Conservation (phyloP, 495 filamentous ascomycete genomes). For the Lichenothelia convexa region DNA sequence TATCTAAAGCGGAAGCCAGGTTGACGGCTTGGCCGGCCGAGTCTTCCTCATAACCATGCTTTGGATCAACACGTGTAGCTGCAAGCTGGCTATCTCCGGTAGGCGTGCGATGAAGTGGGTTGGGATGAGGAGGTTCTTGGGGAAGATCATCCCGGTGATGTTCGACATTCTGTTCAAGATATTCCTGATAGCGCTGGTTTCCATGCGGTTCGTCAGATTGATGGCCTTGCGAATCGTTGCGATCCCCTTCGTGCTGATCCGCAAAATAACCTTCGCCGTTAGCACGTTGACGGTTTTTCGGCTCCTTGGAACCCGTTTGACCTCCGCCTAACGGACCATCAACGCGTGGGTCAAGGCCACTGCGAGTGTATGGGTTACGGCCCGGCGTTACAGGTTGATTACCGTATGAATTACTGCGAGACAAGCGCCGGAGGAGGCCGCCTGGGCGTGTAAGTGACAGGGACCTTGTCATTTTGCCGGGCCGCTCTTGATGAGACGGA, state of each 20-base stretch:
- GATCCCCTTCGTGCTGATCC: too few relatives aligned
- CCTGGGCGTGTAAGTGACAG: too few relatives aligned
- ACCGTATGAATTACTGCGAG: too few relatives aligned
- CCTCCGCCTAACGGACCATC: not conserved
- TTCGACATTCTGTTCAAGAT: too few relatives aligned
- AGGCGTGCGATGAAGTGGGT: constrained; percentile 49
- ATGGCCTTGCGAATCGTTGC: not conserved
- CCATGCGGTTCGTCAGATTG: not conserved
- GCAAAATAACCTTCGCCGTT: too few relatives aligned
- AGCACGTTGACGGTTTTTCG: too few relatives aligned
- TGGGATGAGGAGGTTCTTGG: constrained; percentile 23
- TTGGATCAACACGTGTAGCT: constrained; percentile 20
- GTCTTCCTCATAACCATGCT: constrained; percentile 4
- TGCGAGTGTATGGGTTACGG: too few relatives aligned
- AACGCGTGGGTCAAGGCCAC: too few relatives aligned
- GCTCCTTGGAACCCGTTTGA: not conserved
- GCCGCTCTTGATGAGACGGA: not conserved
- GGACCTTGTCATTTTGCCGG: not conserved
- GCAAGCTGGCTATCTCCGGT: constrained; percentile 49
- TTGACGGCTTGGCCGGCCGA: constrained; percentile 33
- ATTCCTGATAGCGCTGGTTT: too few relatives aligned
- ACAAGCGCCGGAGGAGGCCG: not conserved
- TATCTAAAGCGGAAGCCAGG: constrained; percentile 61
- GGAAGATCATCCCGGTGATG: too few relatives aligned
- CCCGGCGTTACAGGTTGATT: too few relatives aligned